Evolutionary conservation across 106 monocot species (phyloP), one percentile per base, ranked within the genome.

Genomic region (Dendrobium chrysotoxum): DNA sequence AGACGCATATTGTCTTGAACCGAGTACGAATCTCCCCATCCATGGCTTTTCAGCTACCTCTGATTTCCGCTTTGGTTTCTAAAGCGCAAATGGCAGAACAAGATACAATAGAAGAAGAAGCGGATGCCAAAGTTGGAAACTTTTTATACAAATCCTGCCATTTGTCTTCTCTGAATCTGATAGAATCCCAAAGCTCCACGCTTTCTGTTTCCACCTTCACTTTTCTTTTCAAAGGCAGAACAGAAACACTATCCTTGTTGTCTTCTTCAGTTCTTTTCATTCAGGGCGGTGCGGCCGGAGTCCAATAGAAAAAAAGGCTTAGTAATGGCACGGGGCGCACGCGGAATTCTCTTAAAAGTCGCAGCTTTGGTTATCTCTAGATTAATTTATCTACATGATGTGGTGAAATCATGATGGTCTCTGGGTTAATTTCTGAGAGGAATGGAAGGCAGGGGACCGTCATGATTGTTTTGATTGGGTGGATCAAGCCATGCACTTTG

Each of bases 1-100:
- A 95, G 57, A 95, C 95, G 77, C 95, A 95, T 75, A 95, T 85
- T 78, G 79, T 92, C 83, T 77, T 87, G 72, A 93, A 93, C 20
- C 74, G 74, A 35, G 31, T 41, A 40, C 74, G 74, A 74, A 74
- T 42, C 41, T 74, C 74, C 21, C 21, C 74, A 74, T 74, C 74
- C 74, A 74, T 74, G 74, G 41, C 41, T 70, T 35, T 70, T 70
- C 70, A 70, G 31, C 70, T 70, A 1, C 12, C 15, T 70, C 35
- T 5, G 70, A 28, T 70, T 31, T 70, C 13, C 40, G 4, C 74
- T 16, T 70, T 35, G 31, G 28, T 4, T 35, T 35, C 70, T 70
- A 70, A 70, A 8, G 35, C 21, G 17, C 4, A 70, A 70, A 70
- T 70, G 70, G 70, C 70, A 12, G 35, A 70, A 70, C 12, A 21